Percentiles rank a stretch among this genome's conserved stretches.
These are phyloP conservation scores for Centella asiatica DNA, from an alignment of 129 eudicot genomes.

Conservation along the genomic window DNA sequence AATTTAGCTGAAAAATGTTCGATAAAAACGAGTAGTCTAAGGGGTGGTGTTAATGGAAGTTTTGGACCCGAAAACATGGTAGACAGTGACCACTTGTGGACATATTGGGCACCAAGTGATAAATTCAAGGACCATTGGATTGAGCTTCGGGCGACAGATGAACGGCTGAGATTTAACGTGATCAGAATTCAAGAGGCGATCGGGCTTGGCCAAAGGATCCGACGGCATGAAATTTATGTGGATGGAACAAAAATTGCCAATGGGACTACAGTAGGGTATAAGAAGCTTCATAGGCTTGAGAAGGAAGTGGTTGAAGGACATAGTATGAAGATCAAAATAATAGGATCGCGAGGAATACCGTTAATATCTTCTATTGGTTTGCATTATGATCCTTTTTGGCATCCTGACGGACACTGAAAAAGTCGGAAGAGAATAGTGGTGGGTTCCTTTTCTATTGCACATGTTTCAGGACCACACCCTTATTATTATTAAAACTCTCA, in stretches of 20 bases:
- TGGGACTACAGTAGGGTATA: slow-evolving; percentile 81
- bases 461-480: neutral
- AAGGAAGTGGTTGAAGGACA: slow-evolving; percentile 36
- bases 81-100: slow-evolving; percentile 66
- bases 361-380: slow-evolving; percentile 72
- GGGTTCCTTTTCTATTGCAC: neutral
- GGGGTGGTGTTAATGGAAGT: slow-evolving; percentile 49
- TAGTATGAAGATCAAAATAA: slow-evolving; percentile 41
- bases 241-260: slow-evolving; percentile 47
- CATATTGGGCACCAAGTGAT: slow-evolving; percentile 86
- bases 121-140: slow-evolving; percentile 42
- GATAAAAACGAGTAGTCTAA: slow-evolving; percentile 52
- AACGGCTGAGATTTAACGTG: slow-evolving; percentile 53
- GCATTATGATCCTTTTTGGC: slow-evolving; percentile 81
- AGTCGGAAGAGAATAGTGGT: neutral
- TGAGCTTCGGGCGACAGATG: slow-evolving; percentile 27
- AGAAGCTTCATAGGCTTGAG: slow-evolving; percentile 71
- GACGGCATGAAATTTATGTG: slow-evolving; percentile 45
- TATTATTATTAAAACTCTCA: slow-evolving; percentile 1
- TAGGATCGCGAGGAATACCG: slow-evolving; percentile 55
- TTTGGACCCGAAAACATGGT: slow-evolving; percentile 50
- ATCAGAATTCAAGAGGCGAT: slow-evolving; percentile 84
- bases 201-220: slow-evolving; percentile 69
- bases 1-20: slow-evolving; percentile 51
- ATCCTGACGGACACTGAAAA: slow-evolving; percentile 17